Base-by-base conservation (phyloP, 2,329 filamentous ascomycete genomes). In the Penicillium italicum region DNA sequence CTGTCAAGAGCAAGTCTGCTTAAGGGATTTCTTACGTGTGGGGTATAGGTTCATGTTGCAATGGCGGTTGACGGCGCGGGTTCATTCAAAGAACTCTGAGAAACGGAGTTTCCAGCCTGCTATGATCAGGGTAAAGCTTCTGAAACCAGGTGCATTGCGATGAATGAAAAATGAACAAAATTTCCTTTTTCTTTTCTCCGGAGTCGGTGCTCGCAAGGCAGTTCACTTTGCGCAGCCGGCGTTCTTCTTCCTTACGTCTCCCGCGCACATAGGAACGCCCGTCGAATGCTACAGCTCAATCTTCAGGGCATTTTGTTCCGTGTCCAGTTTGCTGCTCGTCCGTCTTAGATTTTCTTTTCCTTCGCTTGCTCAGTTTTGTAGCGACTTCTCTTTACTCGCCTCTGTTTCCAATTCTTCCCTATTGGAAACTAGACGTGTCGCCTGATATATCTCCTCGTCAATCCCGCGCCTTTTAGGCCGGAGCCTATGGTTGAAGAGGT, bases 361-460 rank as follows among this genome's bases (percentile, higher is more conserved):
- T 52, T 28, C 41, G 9, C 14, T 40, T 37, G 36, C 22, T 31
- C 33, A 4, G n/a, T 14, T 40, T 26, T 20, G 50, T 53, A 53
- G 50, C 36, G 28, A 33, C 22, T 9, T 40, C 8, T 38, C 2
- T 34, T 7, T n/a, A 9, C 30, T 38, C 28, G 14, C 26, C 38
- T 52, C 20, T 18, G n/a, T 36, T 41, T 34, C 50, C 45, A 44
- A n/a, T 38, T 30, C 10, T 20, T 34, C n/a, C 30, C 40, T 52
- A 24, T 56, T 57, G 65, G 41, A 49, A 26, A 34, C 47, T 11
- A 58, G 31, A 55, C 72, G 22, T 40, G 20, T 78, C 88, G 89
- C 89, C 85, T 87, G 82, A 77, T 90, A 50, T 75, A 95, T 95
- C 90, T 88, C 88, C 89, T 85, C 85, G 85, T 85, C 76, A 50